Evolutionary conservation across 441 rosid species (phyloP).

Genomic region (Pelargonium cotyledonis): DNA sequence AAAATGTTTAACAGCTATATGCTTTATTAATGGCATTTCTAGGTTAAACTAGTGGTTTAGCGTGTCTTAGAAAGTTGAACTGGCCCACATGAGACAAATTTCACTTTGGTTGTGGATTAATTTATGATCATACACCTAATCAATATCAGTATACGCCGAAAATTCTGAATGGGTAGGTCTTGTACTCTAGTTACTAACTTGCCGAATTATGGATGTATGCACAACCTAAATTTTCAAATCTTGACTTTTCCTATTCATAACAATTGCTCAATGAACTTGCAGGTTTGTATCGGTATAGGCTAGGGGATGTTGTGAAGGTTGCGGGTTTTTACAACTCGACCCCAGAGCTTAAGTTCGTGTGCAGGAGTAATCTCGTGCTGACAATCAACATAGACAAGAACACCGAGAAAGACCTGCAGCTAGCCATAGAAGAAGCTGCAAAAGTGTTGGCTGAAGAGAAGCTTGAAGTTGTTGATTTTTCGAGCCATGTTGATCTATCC

Average conservation of each 20-base stretch:
- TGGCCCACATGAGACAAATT: neutral
- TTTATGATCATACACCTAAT: neutral
- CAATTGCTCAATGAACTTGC: slow-evolving; percentile 9
- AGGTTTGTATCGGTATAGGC: slow-evolving; percentile 88
- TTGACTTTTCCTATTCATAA: neutral
- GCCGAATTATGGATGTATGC: neutral
- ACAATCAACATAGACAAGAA: slow-evolving; percentile 90
- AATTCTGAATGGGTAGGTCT: neutral
- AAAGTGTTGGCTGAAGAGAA: slow-evolving; percentile 56
- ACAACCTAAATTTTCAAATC: no score
- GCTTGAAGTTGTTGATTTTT: slow-evolving; percentile 71
- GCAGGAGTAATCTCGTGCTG: slow-evolving; percentile 70
- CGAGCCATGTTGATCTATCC: slow-evolving; percentile 56
- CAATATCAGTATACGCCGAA: neutral
- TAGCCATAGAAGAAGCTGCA: slow-evolving; percentile 60
- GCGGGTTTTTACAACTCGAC: slow-evolving; percentile 69
- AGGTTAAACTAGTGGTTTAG: neutral
- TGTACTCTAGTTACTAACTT: no score
- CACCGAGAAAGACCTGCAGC: slow-evolving; percentile 79
- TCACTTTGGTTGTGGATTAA: neutral
- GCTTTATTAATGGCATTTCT: neutral
- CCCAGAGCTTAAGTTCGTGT: slow-evolving; percentile 71
- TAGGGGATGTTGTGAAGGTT: slow-evolving; percentile 83
- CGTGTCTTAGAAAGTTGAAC: neutral
- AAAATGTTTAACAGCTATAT: neutral